Evolutionary conservation across 768 basidiomycete species (phyloP).

Genomic region (Mycena rosella): DNA sequence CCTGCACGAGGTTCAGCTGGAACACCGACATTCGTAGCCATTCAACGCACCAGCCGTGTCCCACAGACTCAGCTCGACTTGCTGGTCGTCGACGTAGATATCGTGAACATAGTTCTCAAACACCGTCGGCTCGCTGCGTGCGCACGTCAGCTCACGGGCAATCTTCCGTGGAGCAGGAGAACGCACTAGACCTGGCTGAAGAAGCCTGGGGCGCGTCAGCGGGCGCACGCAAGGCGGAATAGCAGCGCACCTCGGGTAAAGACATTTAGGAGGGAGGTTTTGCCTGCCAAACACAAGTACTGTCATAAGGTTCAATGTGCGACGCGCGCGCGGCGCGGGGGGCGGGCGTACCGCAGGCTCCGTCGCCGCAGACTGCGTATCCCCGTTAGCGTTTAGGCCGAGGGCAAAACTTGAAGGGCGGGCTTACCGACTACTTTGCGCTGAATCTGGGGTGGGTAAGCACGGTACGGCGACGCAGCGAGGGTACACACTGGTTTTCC

Average conservation of each 20-base stretch:
- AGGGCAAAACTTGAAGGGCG: not conserved
- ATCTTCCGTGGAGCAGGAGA: conserved; percentile 3
- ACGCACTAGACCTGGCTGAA: conserved; percentile 95
- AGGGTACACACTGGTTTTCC: conserved; percentile 59
- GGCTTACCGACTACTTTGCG: conserved; percentile 36
- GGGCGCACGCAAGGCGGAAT: not conserved
- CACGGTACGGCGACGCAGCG: not conserved
- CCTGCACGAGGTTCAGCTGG: conserved; percentile 59
- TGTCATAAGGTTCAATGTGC: conserved; percentile 41
- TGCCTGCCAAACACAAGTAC: conserved; percentile 59
- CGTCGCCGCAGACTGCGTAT: conserved; percentile 95
- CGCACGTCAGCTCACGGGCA: conserved; percentile 18
- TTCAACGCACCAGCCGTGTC: conserved; percentile 86
- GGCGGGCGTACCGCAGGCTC: conserved; percentile 82
- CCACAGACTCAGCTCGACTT: conserved; percentile 94
- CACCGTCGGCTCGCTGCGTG: conserved; percentile 86
- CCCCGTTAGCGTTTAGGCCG: conserved; percentile 40
- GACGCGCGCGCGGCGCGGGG: conserved; percentile 30
- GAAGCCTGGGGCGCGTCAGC: conserved; percentile 59
- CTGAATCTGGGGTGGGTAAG: conserved; percentile 27
- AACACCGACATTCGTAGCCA: not conserved
- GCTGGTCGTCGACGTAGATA: conserved; percentile 85
- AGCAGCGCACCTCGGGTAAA: conserved; percentile 70
- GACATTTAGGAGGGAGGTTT: conserved; percentile 89
- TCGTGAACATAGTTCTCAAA: conserved; percentile 99